phyloP scores from a whole-genome alignment of 331 rosid species.

The Rhamnella rubrinervis region DNA sequence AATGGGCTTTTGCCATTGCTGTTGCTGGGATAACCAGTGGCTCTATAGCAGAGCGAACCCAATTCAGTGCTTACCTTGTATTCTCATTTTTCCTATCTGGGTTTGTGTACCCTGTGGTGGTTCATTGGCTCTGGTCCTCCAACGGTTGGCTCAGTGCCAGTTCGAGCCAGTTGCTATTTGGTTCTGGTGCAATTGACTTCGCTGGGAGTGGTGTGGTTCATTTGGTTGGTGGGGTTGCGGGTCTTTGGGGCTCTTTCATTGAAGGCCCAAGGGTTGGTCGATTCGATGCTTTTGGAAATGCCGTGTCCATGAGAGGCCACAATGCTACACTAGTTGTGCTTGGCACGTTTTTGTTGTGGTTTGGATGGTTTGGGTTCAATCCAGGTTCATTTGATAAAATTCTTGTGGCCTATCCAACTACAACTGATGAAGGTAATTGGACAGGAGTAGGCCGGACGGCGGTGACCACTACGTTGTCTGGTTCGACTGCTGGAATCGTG shows the following conservation, averaged over 20 bases:
- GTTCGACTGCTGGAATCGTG: slow-evolving; percentile 50
- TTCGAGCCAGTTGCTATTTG: slow-evolving; percentile 41
- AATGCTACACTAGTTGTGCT: slow-evolving; percentile 69
- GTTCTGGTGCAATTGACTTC: slow-evolving; percentile 76
- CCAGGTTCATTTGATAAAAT: slow-evolving; percentile 60
- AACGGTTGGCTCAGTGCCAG: slow-evolving; percentile 63
- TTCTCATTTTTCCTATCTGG: slow-evolving; percentile 67
- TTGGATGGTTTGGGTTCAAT: slow-evolving; percentile 79
- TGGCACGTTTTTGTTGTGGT: slow-evolving; percentile 70
- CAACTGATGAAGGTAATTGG: slow-evolving; percentile 50
- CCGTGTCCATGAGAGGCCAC: slow-evolving; percentile 53
- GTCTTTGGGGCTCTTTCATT: slow-evolving; percentile 66
- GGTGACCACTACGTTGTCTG: slow-evolving; percentile 49
- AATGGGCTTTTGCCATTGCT: slow-evolving; percentile 85
- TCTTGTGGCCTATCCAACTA: slow-evolving; percentile 43
- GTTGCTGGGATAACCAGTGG: slow-evolving; percentile 79
- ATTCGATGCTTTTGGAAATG: slow-evolving; percentile 50
- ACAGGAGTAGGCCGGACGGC: slow-evolving; percentile 52
- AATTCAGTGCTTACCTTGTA: slow-evolving; percentile 60
- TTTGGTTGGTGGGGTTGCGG: slow-evolving; percentile 71
- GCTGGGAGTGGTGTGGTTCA: slow-evolving; percentile 88
- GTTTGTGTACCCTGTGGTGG: slow-evolving; percentile 72
- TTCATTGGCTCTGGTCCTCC: slow-evolving; percentile 74
- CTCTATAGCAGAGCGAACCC: slow-evolving; percentile 76
- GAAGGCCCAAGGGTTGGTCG: slow-evolving; percentile 76